Evolutionary conservation across 2,329 filamentous ascomycete species (phyloP), one percentile per base, ranked within the genome.

Genomic region (Herpotrichia juniperi): DNA sequence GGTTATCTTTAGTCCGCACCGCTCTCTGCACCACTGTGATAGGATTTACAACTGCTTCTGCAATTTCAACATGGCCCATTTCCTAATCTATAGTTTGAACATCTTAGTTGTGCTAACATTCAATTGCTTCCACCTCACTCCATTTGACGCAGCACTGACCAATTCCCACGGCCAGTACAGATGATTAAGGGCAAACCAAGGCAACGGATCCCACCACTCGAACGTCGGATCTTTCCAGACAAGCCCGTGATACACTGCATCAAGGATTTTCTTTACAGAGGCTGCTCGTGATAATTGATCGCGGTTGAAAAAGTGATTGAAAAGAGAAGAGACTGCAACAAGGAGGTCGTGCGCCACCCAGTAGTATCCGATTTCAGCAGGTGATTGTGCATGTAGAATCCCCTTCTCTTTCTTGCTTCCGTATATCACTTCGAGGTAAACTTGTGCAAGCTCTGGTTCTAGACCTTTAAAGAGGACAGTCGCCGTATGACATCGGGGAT

Each of bases 341-440:
- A 87, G 74, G 0, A 90, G 48, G 50, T 90, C 87, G 56, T 90
- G 86, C 0, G 82, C 85, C n/a, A 87, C 66, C 87, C 87, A 90
- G 69, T 88, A 89, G 60, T 80, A 82, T 34, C 56, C 61, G 11
- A 50, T 39, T 16, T 57, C 58, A 2, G 65, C 51, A 59, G 56
- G 1, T 64, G 61, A 6, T 60, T 53, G 3, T 35, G 65, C 53
- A 17, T 67, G 57, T 3, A 47, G 6, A 24, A 9, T 16, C 28
- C 17, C 21, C n/a, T 30, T 14, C 19, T 24, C 6, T 9, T 9
- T 31, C 16, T 22, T 31, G 6, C 7, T 6, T 6, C 22, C 25
- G 66, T 69, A 35, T 56, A 69, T 50, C 25, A 59, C 45, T 37
- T 59, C 61, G 10, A 70, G 52, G 51, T 72, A 72, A 14, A 63